A percentile compares a stretch with the other conserved stretches of the same genome.
Conservation (phyloP, 2,329 filamentous ascomycete genomes). For the Pestalotiopsis sp. region DNA sequence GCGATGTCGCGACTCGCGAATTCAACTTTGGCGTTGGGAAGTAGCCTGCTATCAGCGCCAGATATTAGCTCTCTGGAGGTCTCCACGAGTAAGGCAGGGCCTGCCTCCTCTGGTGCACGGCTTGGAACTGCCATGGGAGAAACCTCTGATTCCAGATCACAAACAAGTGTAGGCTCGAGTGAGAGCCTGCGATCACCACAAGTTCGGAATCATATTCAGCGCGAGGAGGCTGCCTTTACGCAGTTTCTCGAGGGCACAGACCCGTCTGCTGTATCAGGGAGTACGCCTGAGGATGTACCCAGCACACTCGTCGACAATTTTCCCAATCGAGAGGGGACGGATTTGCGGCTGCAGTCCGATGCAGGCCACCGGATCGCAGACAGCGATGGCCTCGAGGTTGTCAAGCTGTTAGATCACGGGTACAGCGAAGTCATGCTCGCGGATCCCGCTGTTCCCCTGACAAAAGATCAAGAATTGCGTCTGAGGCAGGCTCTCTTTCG, state of each 20-base stretch:
- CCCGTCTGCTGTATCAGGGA: conserved; percentile 13
- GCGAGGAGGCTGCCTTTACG: conserved; percentile 36
- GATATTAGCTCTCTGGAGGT: conserved; percentile 3
- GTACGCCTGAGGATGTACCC: not conserved
- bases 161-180: not conserved
- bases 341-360: not conserved
- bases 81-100: conserved; percentile 5
- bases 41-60: conserved; percentile 23
- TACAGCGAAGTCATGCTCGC: conserved; percentile 20
- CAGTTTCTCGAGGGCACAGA: conserved; percentile 33
- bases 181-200: conserved; percentile 28
- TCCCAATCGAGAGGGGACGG: not conserved
- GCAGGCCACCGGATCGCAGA: not conserved
- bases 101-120: not conserved
- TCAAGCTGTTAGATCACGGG: conserved; percentile 23
- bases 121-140: conserved; percentile 10
- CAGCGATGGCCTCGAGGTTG: conserved; percentile 21
- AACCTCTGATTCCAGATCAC: not conserved
- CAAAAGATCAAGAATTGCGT: conserved; percentile 18
- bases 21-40: conserved; percentile 21
- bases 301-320: not conserved
- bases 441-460: conserved; percentile 18
- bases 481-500: conserved; percentile 27
- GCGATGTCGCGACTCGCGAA: conserved; percentile 20
- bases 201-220: conserved; percentile 26